phyloP scores from a whole-genome alignment of 768 basidiomycete genomes.

The Phylloporus arenicola region DNA sequence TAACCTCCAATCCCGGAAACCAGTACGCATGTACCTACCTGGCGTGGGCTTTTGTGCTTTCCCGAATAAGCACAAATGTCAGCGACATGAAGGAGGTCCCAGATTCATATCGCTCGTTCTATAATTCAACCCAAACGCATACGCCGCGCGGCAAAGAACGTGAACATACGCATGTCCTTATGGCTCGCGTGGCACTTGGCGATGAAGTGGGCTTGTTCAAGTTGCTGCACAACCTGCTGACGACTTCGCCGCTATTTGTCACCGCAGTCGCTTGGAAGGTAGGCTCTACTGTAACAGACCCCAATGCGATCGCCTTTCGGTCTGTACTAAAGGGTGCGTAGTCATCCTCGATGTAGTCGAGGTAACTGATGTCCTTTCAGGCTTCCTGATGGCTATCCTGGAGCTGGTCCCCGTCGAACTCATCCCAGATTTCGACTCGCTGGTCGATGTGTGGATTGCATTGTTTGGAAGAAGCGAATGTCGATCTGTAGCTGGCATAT shows the following conservation, averaged over 20 bases:
- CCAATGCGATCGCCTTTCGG: constrained; percentile 74
- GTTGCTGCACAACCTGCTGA: constrained; percentile 53
- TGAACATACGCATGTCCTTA: constrained; percentile 50
- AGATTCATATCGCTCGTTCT: constrained; percentile 48
- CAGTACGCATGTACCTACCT: constrained; percentile 70
- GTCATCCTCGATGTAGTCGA: not conserved
- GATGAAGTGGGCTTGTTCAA: constrained; percentile 57
- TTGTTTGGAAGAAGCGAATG: constrained; percentile 71
- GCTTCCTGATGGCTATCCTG: constrained; percentile 67
- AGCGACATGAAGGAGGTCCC: constrained; percentile 48
- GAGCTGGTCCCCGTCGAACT: constrained; percentile 72
- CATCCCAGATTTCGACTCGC: constrained; percentile 66
- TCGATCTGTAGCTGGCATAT: constrained; percentile 60
- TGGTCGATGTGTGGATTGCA: constrained; percentile 74
- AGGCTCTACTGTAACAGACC: constrained; percentile 64
- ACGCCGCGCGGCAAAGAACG: constrained; percentile 47
- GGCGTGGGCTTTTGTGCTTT: constrained; percentile 82
- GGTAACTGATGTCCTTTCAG: constrained; percentile 35
- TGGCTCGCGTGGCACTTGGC: constrained; percentile 53
- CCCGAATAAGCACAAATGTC: constrained; percentile 48
- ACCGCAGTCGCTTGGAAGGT: constrained; percentile 64
- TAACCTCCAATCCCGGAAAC: constrained; percentile 52
- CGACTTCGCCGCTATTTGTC: constrained; percentile 70
- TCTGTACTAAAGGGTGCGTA: constrained; percentile 77
- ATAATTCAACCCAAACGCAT: constrained; percentile 46